Evolutionary conservation across 2,329 filamentous ascomycete species (phyloP), one percentile per base, ranked within the genome.

Genomic region (Didymella glomerata): DNA sequence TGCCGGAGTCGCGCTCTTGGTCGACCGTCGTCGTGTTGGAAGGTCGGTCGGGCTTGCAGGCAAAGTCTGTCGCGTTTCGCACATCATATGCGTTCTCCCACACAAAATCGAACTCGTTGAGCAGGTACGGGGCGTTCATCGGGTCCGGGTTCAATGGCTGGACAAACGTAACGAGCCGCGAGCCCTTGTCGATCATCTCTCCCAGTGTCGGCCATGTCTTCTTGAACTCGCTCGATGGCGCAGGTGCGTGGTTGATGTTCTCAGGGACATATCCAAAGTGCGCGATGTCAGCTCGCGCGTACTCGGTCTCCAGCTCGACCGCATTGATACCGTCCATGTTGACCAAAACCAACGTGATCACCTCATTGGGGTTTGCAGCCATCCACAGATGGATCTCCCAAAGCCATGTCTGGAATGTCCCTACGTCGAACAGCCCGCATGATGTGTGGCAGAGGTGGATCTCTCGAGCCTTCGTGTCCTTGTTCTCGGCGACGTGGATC

Each of bases 61-160:
- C 88, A 80, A 93, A 93, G 70, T 85, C 85, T 1, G 79, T 75
- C 1, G 86, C 76, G 14, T 81, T 79, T 8, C 83, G 86, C 41
- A 90, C 84, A 45, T 90, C 85, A 74, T 85, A 93, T 2, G 81
- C 73, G 18, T 88, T 93, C 76, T 93, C 90, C 78, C 91, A 93
- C 56, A 92, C 78, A 76, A 85, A 84, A 63, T 79, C 75, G 72
- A 86, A 89, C 75, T 89, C 84, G 70, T 83, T 77, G 42, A 89
- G 79, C 7, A 90, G 80, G 72, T 86, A 88, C 0, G 86, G 82
- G 56, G 80, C 78, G n/a, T 61, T 72, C 3, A 74, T 70, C 47
- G 69, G 72, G 44, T 72, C 66, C 5, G 68, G 56, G 22, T 53
- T 63, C 30, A 77, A 30, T 11, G 83, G 83, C n/a, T 88, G 86